Base-by-base conservation (phyloP, 495 filamentous ascomycete genomes). In the Pyrenula massariospora region DNA sequence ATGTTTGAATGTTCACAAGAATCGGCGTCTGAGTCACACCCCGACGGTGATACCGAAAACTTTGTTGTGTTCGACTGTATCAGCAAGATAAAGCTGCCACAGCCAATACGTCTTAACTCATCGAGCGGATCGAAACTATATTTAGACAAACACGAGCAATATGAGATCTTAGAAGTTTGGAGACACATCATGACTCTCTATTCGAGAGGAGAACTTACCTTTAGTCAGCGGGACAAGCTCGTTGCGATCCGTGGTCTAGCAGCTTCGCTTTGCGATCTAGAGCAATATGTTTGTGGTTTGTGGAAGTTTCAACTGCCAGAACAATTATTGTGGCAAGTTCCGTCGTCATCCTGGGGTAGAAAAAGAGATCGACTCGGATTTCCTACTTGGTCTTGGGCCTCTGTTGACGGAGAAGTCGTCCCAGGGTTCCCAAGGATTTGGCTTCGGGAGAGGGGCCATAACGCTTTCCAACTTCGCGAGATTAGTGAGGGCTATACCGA, bases 231-330 rank as follows among this genome's bases (percentile, higher is more conserved):
- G 3, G 66, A 68, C 50, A 65, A 59, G 23, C 54, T 68, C 20
- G 51, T 60, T 12, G 66, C 62, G 12, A 42, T 68, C 2, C 57
- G 62, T 2, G 66, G 64, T n/a, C 42, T 68, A 19, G 66, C 60
- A 11, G 54, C 19, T 24, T 47, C 21, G 23, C 54, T 63, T 22
- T 20, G 42, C 8, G 22, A 23, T 22, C 12, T 24, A 21, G 50
- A 52, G 2, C 50, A 20, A 24, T 52, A 52, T 19, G 10, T 52
- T 21, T 20, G 19, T 20, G 50, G 50, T 19, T 24, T 52, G 19
- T 52, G 50, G 50, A 52, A 24, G 19, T 52, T 24, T 10, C 50
- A 20, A 5, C 50, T 52, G n/a, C 50, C 8, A 24, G 50, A 20
- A 52, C 19, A 20, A 52, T 24, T 52, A 19, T 19, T 52, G 8